Evolutionary conservation across 441 rosid genomes (phyloP).

Genomic region (Pelargonium myrrhifolium): DNA sequence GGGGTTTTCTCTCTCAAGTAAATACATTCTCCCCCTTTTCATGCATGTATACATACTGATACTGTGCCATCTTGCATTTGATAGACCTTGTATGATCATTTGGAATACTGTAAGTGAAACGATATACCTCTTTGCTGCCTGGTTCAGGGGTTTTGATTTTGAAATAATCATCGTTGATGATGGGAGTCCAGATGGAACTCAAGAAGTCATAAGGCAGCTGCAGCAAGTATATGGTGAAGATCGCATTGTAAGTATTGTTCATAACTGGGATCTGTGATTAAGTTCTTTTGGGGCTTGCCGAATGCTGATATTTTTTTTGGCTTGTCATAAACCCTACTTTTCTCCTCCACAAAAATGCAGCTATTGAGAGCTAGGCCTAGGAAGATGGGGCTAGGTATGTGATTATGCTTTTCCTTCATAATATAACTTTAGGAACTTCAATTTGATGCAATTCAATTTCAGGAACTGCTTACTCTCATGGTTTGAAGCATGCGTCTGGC

Average conservation of each 20-base stretch:
- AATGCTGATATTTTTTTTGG: not conserved
- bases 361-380: slow-evolving; percentile 73
- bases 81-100: no score
- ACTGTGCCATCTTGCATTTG: no score
- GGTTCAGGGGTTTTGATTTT: no score
- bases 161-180: no score
- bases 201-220: slow-evolving; percentile 70
- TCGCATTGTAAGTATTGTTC: slow-evolving; percentile 46
- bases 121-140: no score
- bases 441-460: slow-evolving; percentile 17
- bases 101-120: no score
- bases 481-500: slow-evolving; percentile 88
- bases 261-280: not conserved
- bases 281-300: not conserved
- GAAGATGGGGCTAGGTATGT: slow-evolving; percentile 93
- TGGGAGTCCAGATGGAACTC: slow-evolving; percentile 13
- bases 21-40: no score
- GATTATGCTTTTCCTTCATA: slow-evolving; percentile 6
- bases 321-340: slow-evolving; percentile 4
- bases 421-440: not conserved
- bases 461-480: slow-evolving; percentile 94
- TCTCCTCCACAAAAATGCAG: slow-evolving; percentile 36
- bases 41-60: no score
- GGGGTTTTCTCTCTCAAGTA: no score
- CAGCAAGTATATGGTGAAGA: slow-evolving; percentile 84